A percentile compares a stretch with the other conserved stretches of the same genome.
Evolutionary conservation across 495 filamentous ascomycete genomes (phyloP).

Genomic region (Sporormia fimetaria): DNA sequence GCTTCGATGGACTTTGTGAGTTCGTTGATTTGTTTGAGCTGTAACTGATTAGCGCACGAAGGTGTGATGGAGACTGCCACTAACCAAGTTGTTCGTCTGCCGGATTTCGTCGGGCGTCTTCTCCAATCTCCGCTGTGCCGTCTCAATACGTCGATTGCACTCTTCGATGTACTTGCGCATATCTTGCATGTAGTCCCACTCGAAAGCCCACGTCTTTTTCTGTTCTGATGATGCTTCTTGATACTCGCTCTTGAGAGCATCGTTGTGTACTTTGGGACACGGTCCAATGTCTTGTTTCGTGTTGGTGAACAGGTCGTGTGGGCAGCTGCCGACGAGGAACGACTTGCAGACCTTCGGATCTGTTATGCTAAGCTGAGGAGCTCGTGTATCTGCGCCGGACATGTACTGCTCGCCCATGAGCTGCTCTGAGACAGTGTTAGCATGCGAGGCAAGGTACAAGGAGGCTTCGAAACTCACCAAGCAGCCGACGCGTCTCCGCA

Average conservation of each 20-base stretch:
- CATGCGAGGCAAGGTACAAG: not conserved
- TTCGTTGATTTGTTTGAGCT: constrained; percentile 78
- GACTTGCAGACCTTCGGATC: constrained; percentile 93
- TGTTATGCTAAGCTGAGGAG: constrained; percentile 71
- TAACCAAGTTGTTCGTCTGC: constrained; percentile 78
- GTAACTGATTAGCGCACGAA: not conserved
- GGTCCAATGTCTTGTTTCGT: constrained; percentile 94
- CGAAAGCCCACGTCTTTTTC: constrained; percentile 73
- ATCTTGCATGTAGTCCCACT: constrained; percentile 92
- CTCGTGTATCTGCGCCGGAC: constrained; percentile 57
- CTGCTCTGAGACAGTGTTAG: constrained; percentile 31
- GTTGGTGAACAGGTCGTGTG: constrained; percentile 99
- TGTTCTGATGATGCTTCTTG: constrained; percentile 54
- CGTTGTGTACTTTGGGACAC: constrained; percentile 83
- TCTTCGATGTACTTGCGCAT: constrained; percentile 93
- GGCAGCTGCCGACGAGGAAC: constrained; percentile 87
- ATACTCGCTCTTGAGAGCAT: constrained; percentile 80
- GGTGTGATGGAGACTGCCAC: constrained; percentile 7
- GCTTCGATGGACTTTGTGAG: constrained; percentile 66
- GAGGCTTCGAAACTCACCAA: constrained; percentile 50
- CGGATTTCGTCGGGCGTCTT: constrained; percentile 97
- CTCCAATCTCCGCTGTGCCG: constrained; percentile 79
- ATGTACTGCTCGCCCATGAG: constrained; percentile 77
- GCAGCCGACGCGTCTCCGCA: constrained; percentile 88
- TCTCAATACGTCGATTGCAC: constrained; percentile 87